Percentiles rank a stretch among this genome's conserved stretches.
Evolutionary conservation across 164 flowering plant genomes (phyloP).

Genomic region (Vitis rupestris): DNA sequence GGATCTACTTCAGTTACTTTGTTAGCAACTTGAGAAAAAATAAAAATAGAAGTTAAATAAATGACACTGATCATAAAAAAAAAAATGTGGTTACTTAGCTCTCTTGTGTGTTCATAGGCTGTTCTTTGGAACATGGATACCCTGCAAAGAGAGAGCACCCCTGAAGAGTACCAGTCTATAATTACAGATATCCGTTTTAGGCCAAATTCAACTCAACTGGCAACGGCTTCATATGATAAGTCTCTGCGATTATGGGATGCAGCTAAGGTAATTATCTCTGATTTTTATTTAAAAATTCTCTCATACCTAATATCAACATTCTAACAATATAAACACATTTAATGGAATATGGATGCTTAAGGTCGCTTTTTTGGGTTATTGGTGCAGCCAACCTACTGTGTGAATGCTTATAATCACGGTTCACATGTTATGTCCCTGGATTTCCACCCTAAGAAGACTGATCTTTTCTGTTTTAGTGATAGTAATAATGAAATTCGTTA

Average conservation of each 20-base stretch:
- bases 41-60: too few species aligned
- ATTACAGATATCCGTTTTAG: conserved; percentile 89
- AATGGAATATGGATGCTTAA: not conserved
- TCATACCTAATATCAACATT: not conserved
- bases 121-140: conserved; percentile 90
- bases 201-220: conserved; percentile 85
- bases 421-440: conserved; percentile 79
- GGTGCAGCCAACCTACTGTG: conserved; percentile 73
- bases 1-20: too few species aligned
- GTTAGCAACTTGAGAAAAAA: too few species aligned
- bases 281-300: conserved; percentile 3
- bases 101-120: conserved; percentile 45
- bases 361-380: conserved; percentile 6
- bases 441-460: conserved; percentile 90
- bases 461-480: conserved; percentile 82
- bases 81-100: not conserved
- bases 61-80: not conserved
- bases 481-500: conserved; percentile 65
- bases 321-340: not conserved
- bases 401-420: conserved; percentile 51
- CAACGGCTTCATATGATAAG: conserved; percentile 84
- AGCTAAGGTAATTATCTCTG: conserved; percentile 51
- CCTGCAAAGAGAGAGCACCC: conserved; percentile 64
- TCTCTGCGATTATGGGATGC: conserved; percentile 94
- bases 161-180: conserved; percentile 61